Conservation (phyloP, 179 eudicot species). For the Silene coronaria region DNA sequence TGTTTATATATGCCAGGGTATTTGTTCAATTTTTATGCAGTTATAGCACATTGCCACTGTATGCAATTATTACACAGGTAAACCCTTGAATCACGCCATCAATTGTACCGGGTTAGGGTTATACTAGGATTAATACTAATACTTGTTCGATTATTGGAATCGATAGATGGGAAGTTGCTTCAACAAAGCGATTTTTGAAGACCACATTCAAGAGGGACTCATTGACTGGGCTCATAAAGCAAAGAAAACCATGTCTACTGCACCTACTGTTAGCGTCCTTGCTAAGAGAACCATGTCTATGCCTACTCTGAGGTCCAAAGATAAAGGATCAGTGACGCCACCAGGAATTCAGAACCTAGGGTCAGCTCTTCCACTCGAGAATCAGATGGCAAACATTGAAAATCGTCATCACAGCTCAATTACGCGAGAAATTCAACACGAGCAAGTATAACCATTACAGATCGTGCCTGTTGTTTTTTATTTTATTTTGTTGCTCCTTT, state of each 20-base stretch:
- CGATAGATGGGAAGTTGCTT: conserved; percentile 31
- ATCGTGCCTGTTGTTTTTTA: neutral
- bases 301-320: conserved; percentile 18
- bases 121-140: neutral
- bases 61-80: conserved; percentile 38
- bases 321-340: neutral
- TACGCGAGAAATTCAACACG: neutral
- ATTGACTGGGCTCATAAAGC: conserved; percentile 30
- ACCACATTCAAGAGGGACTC: conserved; percentile 29
- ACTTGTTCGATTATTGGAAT: neutral
- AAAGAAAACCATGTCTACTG: conserved; percentile 1
- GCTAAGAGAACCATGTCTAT: conserved; percentile 25
- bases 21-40: conserved; percentile 34
- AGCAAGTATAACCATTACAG: neutral
- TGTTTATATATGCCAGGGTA: conserved; percentile 28
- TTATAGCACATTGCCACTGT: conserved; percentile 36
- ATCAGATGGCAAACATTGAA: neutral
- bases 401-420: neutral
- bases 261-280: conserved; percentile 4
- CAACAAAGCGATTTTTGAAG: conserved; percentile 34
- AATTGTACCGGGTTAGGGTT: neutral
- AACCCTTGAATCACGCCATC: neutral
- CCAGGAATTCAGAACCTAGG: neutral
- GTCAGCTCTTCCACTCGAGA: neutral
- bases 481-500: neutral